Evolutionary conservation across 257 asterid genomes (phyloP).

Genomic region (Solanum infundibuliforme): DNA sequence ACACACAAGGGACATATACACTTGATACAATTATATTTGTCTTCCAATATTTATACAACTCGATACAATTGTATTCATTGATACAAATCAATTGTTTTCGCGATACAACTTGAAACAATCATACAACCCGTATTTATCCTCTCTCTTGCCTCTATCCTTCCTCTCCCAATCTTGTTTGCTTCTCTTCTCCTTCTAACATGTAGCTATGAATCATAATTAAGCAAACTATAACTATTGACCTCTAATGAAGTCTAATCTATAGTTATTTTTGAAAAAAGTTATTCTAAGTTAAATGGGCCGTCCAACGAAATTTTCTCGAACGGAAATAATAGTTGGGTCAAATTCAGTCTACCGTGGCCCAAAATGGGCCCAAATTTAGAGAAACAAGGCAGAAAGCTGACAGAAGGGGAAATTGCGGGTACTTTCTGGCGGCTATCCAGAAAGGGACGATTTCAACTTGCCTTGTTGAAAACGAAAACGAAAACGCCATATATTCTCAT

Average conservation of each 20-base stretch:
- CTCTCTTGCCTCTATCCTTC: background rate
- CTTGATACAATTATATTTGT: background rate
- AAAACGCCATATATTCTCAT: background rate
- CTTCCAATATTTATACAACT: background rate
- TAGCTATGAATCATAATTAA: background rate
- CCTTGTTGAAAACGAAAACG: slow-evolving; percentile 1
- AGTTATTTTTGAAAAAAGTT: background rate
- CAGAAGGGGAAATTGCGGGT: background rate
- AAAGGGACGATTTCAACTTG: background rate
- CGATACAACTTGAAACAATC: background rate
- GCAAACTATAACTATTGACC: too few relatives aligned
- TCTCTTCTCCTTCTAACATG: background rate
- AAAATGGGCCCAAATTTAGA: background rate
- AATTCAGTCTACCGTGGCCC: background rate
- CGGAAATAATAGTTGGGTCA: background rate
- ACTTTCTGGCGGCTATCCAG: background rate
- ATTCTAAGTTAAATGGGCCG: background rate
- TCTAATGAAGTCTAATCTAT: background rate
- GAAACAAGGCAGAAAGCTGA: background rate
- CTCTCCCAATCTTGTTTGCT: background rate
- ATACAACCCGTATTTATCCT: background rate
- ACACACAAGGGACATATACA: background rate
- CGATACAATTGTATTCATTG: background rate
- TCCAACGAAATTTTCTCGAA: background rate
- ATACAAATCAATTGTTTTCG: background rate